Evolutionary conservation across 352 stramenopile genomes (phyloP).

Genomic region (Globisporangium ultimum): DNA sequence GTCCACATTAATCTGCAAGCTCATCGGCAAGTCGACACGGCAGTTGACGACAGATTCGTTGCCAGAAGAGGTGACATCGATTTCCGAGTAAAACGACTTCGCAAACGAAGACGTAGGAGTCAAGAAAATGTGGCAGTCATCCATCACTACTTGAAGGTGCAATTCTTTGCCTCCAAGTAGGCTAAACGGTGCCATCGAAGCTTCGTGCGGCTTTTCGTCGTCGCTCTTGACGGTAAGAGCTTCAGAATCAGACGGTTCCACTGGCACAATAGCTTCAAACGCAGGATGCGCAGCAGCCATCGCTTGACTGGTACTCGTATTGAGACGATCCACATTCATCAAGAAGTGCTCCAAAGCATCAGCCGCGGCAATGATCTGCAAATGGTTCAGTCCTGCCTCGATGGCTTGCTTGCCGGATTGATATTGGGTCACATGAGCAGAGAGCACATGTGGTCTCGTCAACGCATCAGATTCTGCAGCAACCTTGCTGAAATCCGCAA

Average conservation of each 20-base stretch:
- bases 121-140: constrained; percentile 54
- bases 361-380: constrained; percentile 40
- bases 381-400: constrained; percentile 37
- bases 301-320: constrained; percentile 44
- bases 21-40: constrained; percentile 47
- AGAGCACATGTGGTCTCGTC: constrained; percentile 41
- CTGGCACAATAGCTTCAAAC: constrained; percentile 14
- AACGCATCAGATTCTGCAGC: constrained; percentile 21
- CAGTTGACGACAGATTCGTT: constrained; percentile 49
- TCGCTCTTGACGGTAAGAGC: constrained; percentile 30
- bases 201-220: constrained; percentile 28
- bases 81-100: constrained; percentile 52
- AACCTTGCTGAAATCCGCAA: constrained; percentile 45
- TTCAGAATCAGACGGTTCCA: constrained; percentile 12
- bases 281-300: constrained; percentile 40
- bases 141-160: constrained; percentile 42
- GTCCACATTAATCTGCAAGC: constrained; percentile 37
- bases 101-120: constrained; percentile 43
- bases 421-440: constrained; percentile 36
- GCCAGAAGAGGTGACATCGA: constrained; percentile 41
- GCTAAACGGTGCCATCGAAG: constrained; percentile 64
- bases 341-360: constrained; percentile 59
- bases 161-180: constrained; percentile 53
- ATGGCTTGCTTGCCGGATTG: constrained; percentile 44
- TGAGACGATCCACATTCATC: constrained; percentile 58